Conservation (phyloP, 352 stramenopile genomes). For the Globisporangium nunn region DNA sequence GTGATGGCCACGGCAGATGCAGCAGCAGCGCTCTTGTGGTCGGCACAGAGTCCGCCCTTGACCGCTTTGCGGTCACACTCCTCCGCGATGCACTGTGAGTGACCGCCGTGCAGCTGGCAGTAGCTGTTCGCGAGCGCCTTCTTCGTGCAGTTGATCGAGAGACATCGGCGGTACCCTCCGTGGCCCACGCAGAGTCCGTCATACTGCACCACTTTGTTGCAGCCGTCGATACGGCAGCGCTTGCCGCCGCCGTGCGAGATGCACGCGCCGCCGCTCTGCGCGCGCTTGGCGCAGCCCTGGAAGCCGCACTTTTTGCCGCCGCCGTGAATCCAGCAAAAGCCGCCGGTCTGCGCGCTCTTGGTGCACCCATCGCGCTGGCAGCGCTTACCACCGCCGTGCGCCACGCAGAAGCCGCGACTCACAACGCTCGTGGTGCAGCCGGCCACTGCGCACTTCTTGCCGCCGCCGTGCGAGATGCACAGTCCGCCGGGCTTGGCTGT, state of each 20-base stretch:
- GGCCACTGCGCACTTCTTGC: conserved; percentile 41
- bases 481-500: conserved; percentile 41
- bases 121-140: conserved; percentile 32
- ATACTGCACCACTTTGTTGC: conserved; percentile 39
- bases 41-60: conserved; percentile 18
- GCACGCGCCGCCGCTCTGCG: conserved; percentile 34
- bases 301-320: conserved; percentile 37
- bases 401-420: conserved; percentile 37
- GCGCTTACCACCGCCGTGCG: conserved; percentile 40
- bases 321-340: conserved; percentile 38
- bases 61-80: conserved; percentile 21
- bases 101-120: conserved; percentile 25
- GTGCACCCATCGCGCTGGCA: conserved; percentile 25
- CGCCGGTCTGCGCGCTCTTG: conserved; percentile 34
- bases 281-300: conserved; percentile 32
- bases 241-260: conserved; percentile 36
- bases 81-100: conserved; percentile 17
- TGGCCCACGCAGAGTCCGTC: conserved; percentile 38
- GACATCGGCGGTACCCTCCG: conserved; percentile 32
- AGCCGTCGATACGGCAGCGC: conserved; percentile 19
- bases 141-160: conserved; percentile 28
- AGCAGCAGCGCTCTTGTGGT: conserved; percentile 14
- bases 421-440: conserved; percentile 33
- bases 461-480: conserved; percentile 60
- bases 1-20: conserved; percentile 1